phyloP scores from a whole-genome alignment of 805 yeast species.

The Saccharomycopsis lassenensis region DNA sequence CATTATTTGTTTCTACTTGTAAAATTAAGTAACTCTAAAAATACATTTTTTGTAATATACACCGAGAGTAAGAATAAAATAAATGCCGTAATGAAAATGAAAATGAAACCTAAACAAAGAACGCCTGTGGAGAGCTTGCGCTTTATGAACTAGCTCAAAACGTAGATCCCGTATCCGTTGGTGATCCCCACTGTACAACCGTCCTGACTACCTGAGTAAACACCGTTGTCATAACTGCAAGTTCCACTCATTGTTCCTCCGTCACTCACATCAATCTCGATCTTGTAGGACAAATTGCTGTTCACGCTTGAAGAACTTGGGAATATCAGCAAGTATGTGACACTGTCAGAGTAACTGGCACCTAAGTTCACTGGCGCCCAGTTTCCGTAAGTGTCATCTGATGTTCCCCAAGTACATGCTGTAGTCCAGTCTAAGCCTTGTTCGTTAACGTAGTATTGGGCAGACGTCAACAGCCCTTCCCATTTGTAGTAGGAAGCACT shows the following conservation, averaged over 20 bases:
- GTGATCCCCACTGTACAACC: constrained; percentile 95
- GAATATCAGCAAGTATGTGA: constrained; percentile 77
- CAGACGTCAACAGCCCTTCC: constrained; percentile 53
- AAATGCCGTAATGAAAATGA: too few relatives aligned
- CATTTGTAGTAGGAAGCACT: constrained; percentile 48
- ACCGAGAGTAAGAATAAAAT: too few relatives aligned
- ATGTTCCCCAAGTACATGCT: constrained; percentile 64
- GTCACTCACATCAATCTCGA: constrained; percentile 65
- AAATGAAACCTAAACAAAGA: too few relatives aligned
- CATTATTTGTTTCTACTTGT: too few relatives aligned
- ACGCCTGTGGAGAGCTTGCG: too few relatives aligned
- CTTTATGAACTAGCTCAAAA: too few relatives aligned
- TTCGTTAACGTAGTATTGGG: constrained; percentile 68
- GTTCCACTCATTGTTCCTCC: constrained; percentile 55
- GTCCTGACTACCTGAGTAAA: constrained; percentile 61
- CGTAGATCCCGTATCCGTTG: constrained; percentile 43
- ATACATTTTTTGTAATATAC: too few relatives aligned
- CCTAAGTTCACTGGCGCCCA: constrained; percentile 87
- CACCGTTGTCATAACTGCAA: constrained; percentile 69
- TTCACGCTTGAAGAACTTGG: constrained; percentile 89
- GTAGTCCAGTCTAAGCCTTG: constrained; percentile 61
- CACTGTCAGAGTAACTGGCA: constrained; percentile 63
- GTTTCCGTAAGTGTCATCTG: constrained; percentile 55
- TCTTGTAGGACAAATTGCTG: constrained; percentile 57
- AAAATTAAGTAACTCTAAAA: too few relatives aligned